Conservation (phyloP, 768 basidiomycete genomes). For the Boletus vermiculosoides region DNA sequence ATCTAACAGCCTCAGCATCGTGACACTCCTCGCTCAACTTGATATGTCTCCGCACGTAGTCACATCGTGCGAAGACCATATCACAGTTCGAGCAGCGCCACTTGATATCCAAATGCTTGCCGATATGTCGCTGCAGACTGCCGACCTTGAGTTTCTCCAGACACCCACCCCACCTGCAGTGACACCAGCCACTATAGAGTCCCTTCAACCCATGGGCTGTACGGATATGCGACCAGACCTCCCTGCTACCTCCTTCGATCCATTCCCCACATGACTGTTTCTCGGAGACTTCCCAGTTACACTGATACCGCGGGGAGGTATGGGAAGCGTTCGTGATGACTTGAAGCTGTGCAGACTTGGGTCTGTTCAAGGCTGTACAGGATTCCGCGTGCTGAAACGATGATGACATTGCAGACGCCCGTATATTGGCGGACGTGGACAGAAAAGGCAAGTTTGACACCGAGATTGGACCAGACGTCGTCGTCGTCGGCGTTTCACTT, state of each 20-base stretch:
- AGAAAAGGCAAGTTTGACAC: neutral
- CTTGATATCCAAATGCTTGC: conserved; percentile 10
- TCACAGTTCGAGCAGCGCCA: conserved; percentile 14
- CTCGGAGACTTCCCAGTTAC: conserved; percentile 1
- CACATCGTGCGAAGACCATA: conserved; percentile 4
- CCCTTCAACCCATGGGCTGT: conserved; percentile 12
- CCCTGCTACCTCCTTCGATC: conserved; percentile 12
- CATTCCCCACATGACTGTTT: neutral
- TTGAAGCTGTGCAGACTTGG: neutral
- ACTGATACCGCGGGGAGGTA: conserved; percentile 1
- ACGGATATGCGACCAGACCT: conserved; percentile 13
- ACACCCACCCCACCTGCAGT: conserved; percentile 11
- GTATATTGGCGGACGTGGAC: neutral
- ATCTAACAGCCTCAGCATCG: neutral
- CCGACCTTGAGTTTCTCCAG: conserved; percentile 10
- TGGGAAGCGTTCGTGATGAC: neutral
- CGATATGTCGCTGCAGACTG: conserved; percentile 9
- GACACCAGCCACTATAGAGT: neutral
- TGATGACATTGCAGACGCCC: neutral
- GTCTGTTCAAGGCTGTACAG: neutral
- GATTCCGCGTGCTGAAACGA: neutral
- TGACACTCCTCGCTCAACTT: conserved; percentile 3
- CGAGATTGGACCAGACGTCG: neutral
- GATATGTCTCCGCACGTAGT: conserved; percentile 10
- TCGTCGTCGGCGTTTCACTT: neutral